phyloP scores from a whole-genome alignment of 2,329 filamentous ascomycete genomes.

The Parastagonospora nodorum region DNA sequence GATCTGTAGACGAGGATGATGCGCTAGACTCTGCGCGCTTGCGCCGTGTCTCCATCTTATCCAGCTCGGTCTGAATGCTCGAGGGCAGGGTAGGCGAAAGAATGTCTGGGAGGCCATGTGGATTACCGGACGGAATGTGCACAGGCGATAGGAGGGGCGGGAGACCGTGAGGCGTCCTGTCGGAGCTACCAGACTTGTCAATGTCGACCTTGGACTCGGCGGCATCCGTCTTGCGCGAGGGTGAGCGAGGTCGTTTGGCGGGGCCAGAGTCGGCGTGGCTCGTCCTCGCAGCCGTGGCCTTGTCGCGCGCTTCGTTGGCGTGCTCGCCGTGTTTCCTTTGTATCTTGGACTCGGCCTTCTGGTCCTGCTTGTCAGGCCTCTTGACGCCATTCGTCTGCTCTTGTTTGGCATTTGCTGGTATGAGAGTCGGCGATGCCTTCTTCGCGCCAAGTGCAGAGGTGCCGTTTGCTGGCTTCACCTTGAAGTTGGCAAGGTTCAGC shows the following conservation, averaged over 20 bases:
- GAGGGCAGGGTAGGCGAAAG: conserved; percentile 64
- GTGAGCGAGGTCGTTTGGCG: conserved; percentile 19
- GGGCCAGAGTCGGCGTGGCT: conserved; percentile 12
- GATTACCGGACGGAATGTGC: conserved; percentile 48
- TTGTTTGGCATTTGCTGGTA: conserved; percentile 25
- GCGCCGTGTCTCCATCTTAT: conserved; percentile 47
- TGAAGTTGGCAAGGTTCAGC: conserved; percentile 66
- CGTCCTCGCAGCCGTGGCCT: conserved; percentile 22
- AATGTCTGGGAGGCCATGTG: conserved; percentile 55
- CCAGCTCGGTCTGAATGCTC: conserved; percentile 60
- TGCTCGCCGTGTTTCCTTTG: conserved; percentile 24
- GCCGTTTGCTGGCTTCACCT: conserved; percentile 56
- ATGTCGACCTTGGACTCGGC: conserved; percentile 39
- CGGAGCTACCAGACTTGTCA: conserved; percentile 35
- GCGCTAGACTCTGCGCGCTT: conserved; percentile 42
- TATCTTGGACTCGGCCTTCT: conserved; percentile 20
- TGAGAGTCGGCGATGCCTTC: conserved; percentile 33
- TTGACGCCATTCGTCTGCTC: conserved; percentile 34
- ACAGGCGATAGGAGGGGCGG: conserved; percentile 47
- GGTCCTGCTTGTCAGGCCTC: conserved; percentile 22
- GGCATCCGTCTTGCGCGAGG: conserved; percentile 46
- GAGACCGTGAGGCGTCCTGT: conserved; percentile 44
- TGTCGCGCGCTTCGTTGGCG: conserved; percentile 5
- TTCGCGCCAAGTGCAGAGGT: conserved; percentile 36
- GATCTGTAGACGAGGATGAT: conserved; percentile 42